phyloP scores from a whole-genome alignment of 441 rosid genomes.

The Bruguiera hainesii region DNA sequence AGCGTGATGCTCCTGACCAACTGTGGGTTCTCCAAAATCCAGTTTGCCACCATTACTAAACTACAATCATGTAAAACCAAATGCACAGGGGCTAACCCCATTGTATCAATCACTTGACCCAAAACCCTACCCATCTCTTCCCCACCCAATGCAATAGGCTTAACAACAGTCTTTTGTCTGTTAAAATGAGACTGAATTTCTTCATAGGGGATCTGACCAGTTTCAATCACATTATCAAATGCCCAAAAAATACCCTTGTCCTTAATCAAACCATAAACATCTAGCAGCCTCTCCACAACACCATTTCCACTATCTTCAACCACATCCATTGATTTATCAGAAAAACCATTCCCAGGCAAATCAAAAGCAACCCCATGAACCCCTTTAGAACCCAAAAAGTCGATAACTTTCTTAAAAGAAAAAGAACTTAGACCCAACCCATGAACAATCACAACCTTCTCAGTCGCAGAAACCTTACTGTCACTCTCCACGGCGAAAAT shows the following conservation, averaged over 20 bases:
- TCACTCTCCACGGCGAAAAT: slow-evolving; percentile 59
- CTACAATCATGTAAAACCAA: slow-evolving; percentile 91
- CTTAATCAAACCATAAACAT: slow-evolving; percentile 61
- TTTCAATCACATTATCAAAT: slow-evolving; percentile 88
- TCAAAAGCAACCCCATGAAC: slow-evolving; percentile 62
- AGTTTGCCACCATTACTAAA: slow-evolving; percentile 60
- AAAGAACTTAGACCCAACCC: slow-evolving; percentile 84
- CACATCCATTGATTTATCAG: slow-evolving; percentile 66
- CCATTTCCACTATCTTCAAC: slow-evolving; percentile 56
- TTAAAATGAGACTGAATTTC: slow-evolving; percentile 41
- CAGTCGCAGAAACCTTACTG: slow-evolving; percentile 25
- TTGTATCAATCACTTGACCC: slow-evolving; percentile 62
- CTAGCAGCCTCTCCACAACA: slow-evolving; percentile 49
- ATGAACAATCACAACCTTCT: slow-evolving; percentile 65
- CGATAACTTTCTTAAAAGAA: slow-evolving; percentile 49
- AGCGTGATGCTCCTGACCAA: slow-evolving; percentile 70
- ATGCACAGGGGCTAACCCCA: slow-evolving; percentile 80
- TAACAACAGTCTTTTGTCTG: slow-evolving; percentile 39
- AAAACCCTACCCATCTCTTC: slow-evolving; percentile 72
- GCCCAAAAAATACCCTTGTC: slow-evolving; percentile 95
- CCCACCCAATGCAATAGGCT: slow-evolving; percentile 55
- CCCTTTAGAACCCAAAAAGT: slow-evolving; percentile 59
- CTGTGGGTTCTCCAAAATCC: slow-evolving; percentile 60
- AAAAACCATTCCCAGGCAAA: slow-evolving; percentile 92
- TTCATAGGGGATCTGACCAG: slow-evolving; percentile 85